Conservation (phyloP, 352 stramenopile genomes). For the Globisporangium alternatum region DNA sequence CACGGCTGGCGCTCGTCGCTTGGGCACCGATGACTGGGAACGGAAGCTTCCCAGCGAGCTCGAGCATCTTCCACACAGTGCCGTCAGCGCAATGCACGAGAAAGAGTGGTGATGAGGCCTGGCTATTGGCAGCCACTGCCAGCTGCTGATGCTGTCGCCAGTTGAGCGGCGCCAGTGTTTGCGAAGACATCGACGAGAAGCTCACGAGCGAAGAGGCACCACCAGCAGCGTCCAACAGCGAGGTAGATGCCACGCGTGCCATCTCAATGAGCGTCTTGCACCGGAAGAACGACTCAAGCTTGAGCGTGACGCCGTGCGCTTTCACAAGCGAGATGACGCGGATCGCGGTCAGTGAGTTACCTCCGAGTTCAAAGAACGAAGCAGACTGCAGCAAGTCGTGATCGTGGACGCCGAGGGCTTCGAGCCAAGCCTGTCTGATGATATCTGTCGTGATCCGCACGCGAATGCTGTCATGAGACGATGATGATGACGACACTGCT, state of each 20-base stretch:
- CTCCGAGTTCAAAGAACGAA: conserved; percentile 70
- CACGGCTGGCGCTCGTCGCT: conserved; percentile 6
- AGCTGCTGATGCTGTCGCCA: conserved; percentile 15
- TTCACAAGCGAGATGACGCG: conserved; percentile 55
- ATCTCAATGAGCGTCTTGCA: conserved; percentile 39
- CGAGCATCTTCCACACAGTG: conserved; percentile 58
- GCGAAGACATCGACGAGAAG: conserved; percentile 10
- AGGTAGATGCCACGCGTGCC: conserved; percentile 23
- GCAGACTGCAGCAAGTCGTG: conserved; percentile 22
- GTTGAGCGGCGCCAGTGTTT: conserved; percentile 35
- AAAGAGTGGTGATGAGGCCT: conserved; percentile 25
- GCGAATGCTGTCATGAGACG: conserved; percentile 12
- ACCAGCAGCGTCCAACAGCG: conserved; percentile 10
- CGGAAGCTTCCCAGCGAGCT: conserved; percentile 35
- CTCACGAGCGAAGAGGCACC: background rate
- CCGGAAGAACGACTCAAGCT: conserved; percentile 49
- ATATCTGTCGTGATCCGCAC: conserved; percentile 33
- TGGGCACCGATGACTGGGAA: conserved; percentile 40
- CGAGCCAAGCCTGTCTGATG: conserved; percentile 45
- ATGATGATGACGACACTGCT: background rate
- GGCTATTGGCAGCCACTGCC: background rate
- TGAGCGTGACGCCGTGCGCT: conserved; percentile 36
- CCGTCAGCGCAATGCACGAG: conserved; percentile 54
- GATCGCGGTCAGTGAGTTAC: conserved; percentile 65
- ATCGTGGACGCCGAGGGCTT: conserved; percentile 41